A percentile compares a stretch with the other conserved stretches of the same genome.
phyloP scores from a whole-genome alignment of 2,329 filamentous ascomycete species.

The Xylaria sp. region DNA sequence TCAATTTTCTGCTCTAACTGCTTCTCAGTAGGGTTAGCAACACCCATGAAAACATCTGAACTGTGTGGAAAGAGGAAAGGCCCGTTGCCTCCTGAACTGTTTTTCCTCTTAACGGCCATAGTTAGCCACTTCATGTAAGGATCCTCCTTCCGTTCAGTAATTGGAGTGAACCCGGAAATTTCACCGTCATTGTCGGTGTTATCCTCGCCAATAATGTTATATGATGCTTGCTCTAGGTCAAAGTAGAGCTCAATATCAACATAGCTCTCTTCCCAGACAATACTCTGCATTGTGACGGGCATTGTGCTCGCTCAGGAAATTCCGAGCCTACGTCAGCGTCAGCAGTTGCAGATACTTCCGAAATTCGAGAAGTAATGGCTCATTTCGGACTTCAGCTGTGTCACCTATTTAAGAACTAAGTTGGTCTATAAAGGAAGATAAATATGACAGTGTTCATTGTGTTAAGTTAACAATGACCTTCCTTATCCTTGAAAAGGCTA shows the following conservation, averaged over 20 bases:
- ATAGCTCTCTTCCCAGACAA: not conserved
- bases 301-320: not conserved
- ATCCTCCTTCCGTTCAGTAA: not conserved
- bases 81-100: not conserved
- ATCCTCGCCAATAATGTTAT: not conserved
- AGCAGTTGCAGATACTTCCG: not conserved
- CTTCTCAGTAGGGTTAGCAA: not conserved
- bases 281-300: not conserved
- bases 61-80: conserved; percentile 17
- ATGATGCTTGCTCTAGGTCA: conserved; percentile 7
- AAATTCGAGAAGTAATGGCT: not conserved
- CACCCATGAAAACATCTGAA: conserved; percentile 1
- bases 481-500: too few relatives aligned
- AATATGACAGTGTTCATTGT: too few relatives aligned
- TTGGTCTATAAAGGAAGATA: too few relatives aligned
- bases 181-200: not conserved
- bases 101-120: not conserved
- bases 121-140: not conserved
- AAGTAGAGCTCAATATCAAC: conserved; percentile 2
- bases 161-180: not conserved
- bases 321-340: not conserved
- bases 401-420: too few relatives aligned
- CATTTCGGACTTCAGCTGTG: not conserved
- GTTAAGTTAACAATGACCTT: too few relatives aligned
- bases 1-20: not conserved